A percentile compares a stretch with the other conserved stretches of the same genome.
phyloP scores from a whole-genome alignment of 805 yeast genomes.

The Saitoella complicata region DNA sequence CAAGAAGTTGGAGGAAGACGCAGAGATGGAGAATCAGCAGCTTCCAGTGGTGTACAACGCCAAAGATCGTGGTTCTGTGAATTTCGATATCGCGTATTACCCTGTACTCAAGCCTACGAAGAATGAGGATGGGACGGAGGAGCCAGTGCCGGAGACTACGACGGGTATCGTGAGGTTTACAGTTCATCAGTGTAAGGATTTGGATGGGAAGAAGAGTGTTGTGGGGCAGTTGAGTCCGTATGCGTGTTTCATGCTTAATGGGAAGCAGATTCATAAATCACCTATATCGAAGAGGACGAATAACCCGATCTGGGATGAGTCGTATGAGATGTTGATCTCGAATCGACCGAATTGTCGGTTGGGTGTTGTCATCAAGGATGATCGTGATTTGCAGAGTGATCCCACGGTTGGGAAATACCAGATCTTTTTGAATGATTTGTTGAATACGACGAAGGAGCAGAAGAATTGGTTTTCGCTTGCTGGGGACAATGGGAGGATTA shows the following conservation, averaged over 20 bases:
- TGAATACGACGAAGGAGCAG: slow-evolving; percentile 65
- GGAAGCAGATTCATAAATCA: slow-evolving; percentile 43
- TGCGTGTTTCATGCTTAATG: slow-evolving; percentile 56
- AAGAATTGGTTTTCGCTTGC: slow-evolving; percentile 61
- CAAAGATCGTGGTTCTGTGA: slow-evolving; percentile 61
- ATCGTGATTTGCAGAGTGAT: slow-evolving; percentile 40
- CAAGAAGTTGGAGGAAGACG: slow-evolving; percentile 41
- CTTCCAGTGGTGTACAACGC: slow-evolving; percentile 63
- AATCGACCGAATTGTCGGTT: slow-evolving; percentile 59
- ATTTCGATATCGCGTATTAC: slow-evolving; percentile 55
- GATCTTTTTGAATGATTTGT: slow-evolving; percentile 37
- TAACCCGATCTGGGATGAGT: slow-evolving; percentile 49
- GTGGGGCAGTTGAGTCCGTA: slow-evolving; percentile 44
- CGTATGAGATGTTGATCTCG: slow-evolving; percentile 50
- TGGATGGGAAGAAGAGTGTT: slow-evolving; percentile 13
- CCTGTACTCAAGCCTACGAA: slow-evolving; percentile 42
- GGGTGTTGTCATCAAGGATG: slow-evolving; percentile 49
- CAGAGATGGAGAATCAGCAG: slow-evolving; percentile 28
- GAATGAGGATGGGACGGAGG: slow-evolving; percentile 64
- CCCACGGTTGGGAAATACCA: slow-evolving; percentile 42
- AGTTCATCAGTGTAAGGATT: slow-evolving; percentile 43
- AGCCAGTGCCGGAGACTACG: slow-evolving; percentile 81
- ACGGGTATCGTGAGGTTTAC: slow-evolving; percentile 77
- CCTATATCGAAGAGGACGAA: slow-evolving; percentile 41
- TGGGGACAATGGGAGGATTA: slow-evolving; percentile 55